phyloP scores from a whole-genome alignment of 805 yeast genomes.

The Pachysolen tannophilus region DNA sequence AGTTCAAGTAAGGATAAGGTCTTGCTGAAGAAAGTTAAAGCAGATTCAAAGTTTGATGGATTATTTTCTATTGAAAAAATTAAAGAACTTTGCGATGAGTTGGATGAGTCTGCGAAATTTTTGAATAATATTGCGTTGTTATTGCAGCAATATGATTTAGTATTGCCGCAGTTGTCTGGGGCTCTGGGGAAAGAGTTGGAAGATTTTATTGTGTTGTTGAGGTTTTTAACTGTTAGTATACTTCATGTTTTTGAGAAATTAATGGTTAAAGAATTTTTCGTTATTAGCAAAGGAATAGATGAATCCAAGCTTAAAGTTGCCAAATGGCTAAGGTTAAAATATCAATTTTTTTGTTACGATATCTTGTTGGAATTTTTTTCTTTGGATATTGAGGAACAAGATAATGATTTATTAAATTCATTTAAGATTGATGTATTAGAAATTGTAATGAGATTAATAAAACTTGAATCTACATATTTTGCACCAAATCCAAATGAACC shows the following conservation, averaged over 20 bases:
- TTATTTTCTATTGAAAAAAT: constrained; percentile 17
- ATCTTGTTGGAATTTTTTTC: constrained; percentile 33
- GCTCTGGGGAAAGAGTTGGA: too few relatives aligned
- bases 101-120: constrained; percentile 35
- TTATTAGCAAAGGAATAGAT: constrained; percentile 23
- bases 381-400: constrained; percentile 29
- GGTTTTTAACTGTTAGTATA: constrained; percentile 34
- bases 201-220: constrained; percentile 15
- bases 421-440: constrained; percentile 49
- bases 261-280: constrained; percentile 32
- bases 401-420: constrained; percentile 35
- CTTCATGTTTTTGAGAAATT: constrained; percentile 41
- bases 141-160: constrained; percentile 30
- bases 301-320: constrained; percentile 43
- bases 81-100: constrained; percentile 17
- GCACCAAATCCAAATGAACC: constrained; percentile 44
- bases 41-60: not conserved
- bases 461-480: constrained; percentile 45
- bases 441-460: constrained; percentile 44
- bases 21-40: not conserved
- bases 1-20: not conserved
- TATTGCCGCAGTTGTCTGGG: too few relatives aligned
- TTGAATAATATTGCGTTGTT: constrained; percentile 49
- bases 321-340: constrained; percentile 56
- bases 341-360: constrained; percentile 44